Base-by-base conservation (phyloP, 441 rosid genomes). In the Eutrema salsugineum region DNA sequence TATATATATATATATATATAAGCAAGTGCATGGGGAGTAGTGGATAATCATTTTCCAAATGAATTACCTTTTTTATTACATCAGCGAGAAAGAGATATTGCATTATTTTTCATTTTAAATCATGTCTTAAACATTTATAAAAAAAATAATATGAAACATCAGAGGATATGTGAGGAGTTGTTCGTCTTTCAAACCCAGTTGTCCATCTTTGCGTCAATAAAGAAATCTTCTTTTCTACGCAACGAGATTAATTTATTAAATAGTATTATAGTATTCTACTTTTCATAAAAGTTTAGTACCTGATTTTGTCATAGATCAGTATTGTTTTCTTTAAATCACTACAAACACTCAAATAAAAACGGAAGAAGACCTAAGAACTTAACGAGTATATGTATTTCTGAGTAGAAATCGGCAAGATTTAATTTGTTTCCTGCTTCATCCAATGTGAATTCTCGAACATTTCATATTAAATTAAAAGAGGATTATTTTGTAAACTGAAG, bases 41-140 rank as follows among this genome's bases (percentile, higher is more conserved):
- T 83, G 93, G 88, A 83, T 84, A 83, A 85, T 82, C 58, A 71
- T 85, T 71, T 42, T 82, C 55, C 67, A 33, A 60, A 73, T 79
- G 60, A 70, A 64, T 56, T 28, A 11, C 6, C 6, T 60, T 48
- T 50, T 38, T 66, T 84, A 81, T 85, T 78, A 81, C 84, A 82
- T 85, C 74, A 85, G 65, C 62, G 60, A 76, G 76, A 80, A 38
- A 62, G 46, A 44, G 30, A 83, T 71, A 65, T 59, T 59, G 50
- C 32, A 73, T 38, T 58, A 58, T 36, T 3, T 56, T 57, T 58
- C 12, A 8, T 58, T 14, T 12, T 4, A 58, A 46, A 58, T 51
- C 64, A 71, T 73, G 77, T 81, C 39, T 64, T 73, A 39, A 71
- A 49, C 56, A 76, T 72, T 75, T 79, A 32, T 77, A 43, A 66